These are phyloP conservation scores for Oropetium thomaeum DNA, from an alignment of 176 grass and related monocot genomes.

Conservation along the genomic window DNA sequence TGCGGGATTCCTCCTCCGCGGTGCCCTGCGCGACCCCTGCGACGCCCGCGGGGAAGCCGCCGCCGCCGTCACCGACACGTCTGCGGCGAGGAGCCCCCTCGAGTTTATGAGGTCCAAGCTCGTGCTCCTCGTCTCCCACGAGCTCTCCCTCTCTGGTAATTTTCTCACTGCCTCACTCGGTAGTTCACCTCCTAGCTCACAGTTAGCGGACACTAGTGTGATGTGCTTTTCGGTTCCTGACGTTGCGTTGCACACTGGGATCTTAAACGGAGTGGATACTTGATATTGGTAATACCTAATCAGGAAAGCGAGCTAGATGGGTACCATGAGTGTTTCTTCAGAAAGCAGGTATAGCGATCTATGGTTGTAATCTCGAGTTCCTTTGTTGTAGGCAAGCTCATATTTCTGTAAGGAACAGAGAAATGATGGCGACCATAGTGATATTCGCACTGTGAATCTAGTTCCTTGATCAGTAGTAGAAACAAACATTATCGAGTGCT, in stretches of 20 bases:
- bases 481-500: not conserved
- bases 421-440: not conserved
- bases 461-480: not conserved
- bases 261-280: not conserved
- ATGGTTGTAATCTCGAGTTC: conserved; percentile 11
- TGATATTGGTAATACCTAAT: not conserved
- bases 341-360: not conserved
- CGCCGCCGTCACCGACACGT: not conserved
- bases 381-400: not conserved
- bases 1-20: conserved; percentile 55
- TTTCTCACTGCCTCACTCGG: not conserved
- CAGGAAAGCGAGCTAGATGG: no score
- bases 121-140: conserved; percentile 86
- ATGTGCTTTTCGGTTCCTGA: not conserved
- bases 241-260: not conserved
- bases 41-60: conserved; percentile 13
- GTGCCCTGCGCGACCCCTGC: conserved; percentile 37
- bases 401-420: not conserved
- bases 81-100: conserved; percentile 39
- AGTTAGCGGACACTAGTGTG: not conserved
- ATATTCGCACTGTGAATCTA: not conserved
- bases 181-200: conserved; percentile 18
- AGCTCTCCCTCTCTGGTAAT: conserved; percentile 95
- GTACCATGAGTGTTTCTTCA: no score
- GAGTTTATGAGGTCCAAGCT: conserved; percentile 75